Percentiles rank a stretch among this genome's conserved stretches.
Conservation (phyloP, 345 rosid genomes). For the Orychophragmus violaceus region DNA sequence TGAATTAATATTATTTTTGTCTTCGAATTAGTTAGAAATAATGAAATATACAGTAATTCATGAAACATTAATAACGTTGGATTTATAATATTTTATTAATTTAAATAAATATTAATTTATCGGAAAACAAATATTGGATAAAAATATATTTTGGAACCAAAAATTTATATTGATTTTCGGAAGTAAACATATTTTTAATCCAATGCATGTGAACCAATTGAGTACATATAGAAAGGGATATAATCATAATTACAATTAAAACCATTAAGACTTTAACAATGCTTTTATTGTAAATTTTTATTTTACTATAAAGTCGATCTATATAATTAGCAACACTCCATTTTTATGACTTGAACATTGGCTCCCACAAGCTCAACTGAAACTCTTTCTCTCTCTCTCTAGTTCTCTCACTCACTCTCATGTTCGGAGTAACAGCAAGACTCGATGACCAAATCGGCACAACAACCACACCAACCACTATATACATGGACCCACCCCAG, state of each 20-base stretch:
- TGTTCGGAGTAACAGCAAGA: slow-evolving; percentile 19
- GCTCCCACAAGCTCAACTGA: slow-evolving; percentile 22
- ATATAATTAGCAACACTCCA: background rate
- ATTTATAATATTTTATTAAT: too few species aligned
- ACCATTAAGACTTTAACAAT: too few species aligned
- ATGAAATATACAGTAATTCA: too few species aligned
- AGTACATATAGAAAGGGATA: background rate
- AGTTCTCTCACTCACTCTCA: background rate
- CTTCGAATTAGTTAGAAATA: background rate
- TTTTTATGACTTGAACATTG: background rate
- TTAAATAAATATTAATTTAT: too few species aligned
- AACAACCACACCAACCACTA: slow-evolving; percentile 33
- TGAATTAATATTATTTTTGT: background rate
- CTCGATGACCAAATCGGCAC: slow-evolving; percentile 25
- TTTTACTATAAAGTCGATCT: slow-evolving; percentile 7
- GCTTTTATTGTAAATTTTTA: background rate
- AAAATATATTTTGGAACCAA: too few species aligned
- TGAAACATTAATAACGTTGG: background rate
- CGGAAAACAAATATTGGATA: too few species aligned
- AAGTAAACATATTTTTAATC: too few species aligned
- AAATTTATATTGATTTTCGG: too few species aligned
- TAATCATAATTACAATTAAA: background rate
- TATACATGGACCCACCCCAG: slow-evolving; percentile 30
- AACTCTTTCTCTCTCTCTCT: slow-evolving; percentile 3
- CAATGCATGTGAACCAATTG: background rate